Conservation (phyloP, 257 asterid species). For the Solanum virginianum region DNA sequence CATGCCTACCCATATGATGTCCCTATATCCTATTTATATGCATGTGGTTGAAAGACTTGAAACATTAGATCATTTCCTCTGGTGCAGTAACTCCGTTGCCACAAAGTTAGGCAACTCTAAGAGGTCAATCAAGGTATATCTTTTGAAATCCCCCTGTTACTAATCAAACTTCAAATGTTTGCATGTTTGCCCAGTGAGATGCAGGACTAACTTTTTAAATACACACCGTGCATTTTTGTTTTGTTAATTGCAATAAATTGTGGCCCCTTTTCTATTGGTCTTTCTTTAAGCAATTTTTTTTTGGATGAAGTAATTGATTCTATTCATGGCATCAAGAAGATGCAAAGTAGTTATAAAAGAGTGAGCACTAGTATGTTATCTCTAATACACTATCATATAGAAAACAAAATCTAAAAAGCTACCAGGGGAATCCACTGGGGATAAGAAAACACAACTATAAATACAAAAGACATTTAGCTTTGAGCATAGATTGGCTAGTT, state of each 20-base stretch:
- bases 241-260: neutral
- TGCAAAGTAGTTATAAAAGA: too few relatives aligned
- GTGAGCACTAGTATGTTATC: too few relatives aligned
- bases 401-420: too few relatives aligned
- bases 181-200: neutral
- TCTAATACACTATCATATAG: too few relatives aligned
- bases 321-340: too few relatives aligned
- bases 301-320: too few relatives aligned
- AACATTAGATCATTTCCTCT: constrained; percentile 32
- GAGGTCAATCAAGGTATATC: constrained; percentile 89
- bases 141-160: neutral
- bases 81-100: constrained; percentile 76
- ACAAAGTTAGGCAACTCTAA: constrained; percentile 87
- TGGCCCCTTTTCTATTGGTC: neutral
- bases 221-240: neutral
- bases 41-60: neutral
- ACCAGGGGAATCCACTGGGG: too few relatives aligned
- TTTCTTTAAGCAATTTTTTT: neutral
- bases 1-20: neutral
- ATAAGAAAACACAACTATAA: too few relatives aligned
- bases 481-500: too few relatives aligned
- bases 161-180: neutral
- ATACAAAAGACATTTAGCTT: too few relatives aligned
- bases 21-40: neutral
- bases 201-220: neutral